Base-by-base conservation (phyloP, 2,329 filamentous ascomycete genomes). In the Macroventuria anomochaeta region DNA sequence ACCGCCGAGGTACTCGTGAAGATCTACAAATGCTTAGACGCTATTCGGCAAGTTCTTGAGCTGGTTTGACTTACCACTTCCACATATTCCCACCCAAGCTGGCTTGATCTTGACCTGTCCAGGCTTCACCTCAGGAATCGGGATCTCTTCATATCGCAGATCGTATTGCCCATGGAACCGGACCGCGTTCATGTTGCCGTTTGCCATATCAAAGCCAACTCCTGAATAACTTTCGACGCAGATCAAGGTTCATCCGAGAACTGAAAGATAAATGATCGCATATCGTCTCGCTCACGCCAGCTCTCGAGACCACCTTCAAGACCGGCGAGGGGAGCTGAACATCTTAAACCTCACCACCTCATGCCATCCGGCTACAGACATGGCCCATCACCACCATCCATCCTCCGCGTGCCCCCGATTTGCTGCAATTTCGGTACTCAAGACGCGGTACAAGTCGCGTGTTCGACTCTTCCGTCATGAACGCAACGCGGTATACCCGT, bases 1-100 rank as follows among this genome's bases (percentile, higher is more conserved):
- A 4, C 79, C 79, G 47, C 76, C 77, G 13, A 79, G 68, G 55
- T 79, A 81, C 58, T 81, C 79, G 57, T 81, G 79, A n/a, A 81
- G 67, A 57, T 76, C 74, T 75, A 38, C 25, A 32, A 3, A 15
- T 13, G 7, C 15, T 43, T 21, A 42, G 12, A 8, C 3, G 17
- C 17, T 28, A 17, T 7, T 3, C 2, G 3, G 4, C 18, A n/a
- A 4, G 5, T 29, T 23, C n/a, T 6, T 6, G 26, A 1, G 3
- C 2, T 20, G 2, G 5, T 7, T 13, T 13, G 10, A 36, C 40
- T 34, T 23, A 49, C 51, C 51, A 15, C 21, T 54, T 8, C 76
- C 76, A 56, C 76, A 78, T 36, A 78, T 78, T 20, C 76, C 76
- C 18, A 75, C 72, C 70, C 71, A 78, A 3, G 74, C 69, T 25